Conservation (phyloP, 2,329 filamentous ascomycete genomes). For the Fusarium concolor region DNA sequence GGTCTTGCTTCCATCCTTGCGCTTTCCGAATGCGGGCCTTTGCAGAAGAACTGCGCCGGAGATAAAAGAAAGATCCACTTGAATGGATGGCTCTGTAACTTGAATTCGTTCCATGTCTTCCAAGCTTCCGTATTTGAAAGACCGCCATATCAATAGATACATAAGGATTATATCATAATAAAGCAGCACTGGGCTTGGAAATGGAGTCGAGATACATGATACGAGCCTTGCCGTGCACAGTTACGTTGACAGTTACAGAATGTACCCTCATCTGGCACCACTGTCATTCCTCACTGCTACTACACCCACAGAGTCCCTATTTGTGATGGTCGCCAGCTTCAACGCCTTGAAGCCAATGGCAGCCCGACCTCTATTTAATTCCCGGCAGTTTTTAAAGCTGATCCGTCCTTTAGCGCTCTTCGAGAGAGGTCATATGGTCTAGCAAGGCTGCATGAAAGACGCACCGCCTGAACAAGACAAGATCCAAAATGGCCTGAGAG, state of each 20-base stretch:
- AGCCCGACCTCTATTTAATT: constrained; percentile 30
- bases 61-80: constrained; percentile 15
- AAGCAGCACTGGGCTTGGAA: not conserved
- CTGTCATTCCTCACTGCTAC: constrained; percentile 20
- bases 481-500: constrained; percentile 22
- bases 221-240: constrained; percentile 1
- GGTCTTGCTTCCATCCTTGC: constrained; percentile 21
- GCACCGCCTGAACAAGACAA: constrained; percentile 7
- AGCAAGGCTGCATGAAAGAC: constrained; percentile 26
- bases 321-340: constrained; percentile 28
- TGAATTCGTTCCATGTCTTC: not conserved
- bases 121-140: not conserved
- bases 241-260: constrained; percentile 27
- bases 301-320: constrained; percentile 32
- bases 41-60: constrained; percentile 26
- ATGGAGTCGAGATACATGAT: not conserved
- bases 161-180: not conserved
- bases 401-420: constrained; percentile 36
- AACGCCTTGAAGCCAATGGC: constrained; percentile 28
- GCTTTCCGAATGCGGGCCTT: constrained; percentile 28
- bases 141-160: not conserved
- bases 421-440: constrained; percentile 37
- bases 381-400: constrained; percentile 33
- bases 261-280: constrained; percentile 27
- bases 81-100: not conserved